Evolutionary conservation across 208 protist species (phyloP).

Genomic region (Acanthamoeba triangularis): DNA sequence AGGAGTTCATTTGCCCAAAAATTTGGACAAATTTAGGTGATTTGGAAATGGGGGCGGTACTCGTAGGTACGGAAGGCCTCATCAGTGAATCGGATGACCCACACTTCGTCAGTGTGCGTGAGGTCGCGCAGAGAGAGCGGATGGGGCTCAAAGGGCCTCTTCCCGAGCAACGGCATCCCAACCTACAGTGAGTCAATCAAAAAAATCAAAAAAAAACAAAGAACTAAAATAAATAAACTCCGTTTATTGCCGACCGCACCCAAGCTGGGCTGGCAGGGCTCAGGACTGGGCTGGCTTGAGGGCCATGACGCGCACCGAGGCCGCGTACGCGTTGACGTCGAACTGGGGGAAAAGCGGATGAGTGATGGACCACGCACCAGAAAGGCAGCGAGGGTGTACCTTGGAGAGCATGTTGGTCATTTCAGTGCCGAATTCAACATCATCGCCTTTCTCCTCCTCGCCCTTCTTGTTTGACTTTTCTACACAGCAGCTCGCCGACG

Average conservation of each 20-base stretch:
- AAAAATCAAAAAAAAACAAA: neutral
- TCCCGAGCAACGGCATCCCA: neutral
- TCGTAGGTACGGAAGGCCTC: constrained; percentile 23
- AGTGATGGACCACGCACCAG: neutral
- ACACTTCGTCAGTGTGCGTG: constrained; percentile 30
- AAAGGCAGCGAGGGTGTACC: neutral
- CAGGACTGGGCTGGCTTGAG: neutral
- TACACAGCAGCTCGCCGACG: neutral
- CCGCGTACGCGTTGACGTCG: constrained; percentile 39
- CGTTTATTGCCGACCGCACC: too few relatives aligned
- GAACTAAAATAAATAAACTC: neutral
- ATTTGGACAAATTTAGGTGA: neutral
- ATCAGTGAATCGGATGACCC: constrained; percentile 46
- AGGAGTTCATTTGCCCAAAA: neutral
- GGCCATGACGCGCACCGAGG: constrained; percentile 34
- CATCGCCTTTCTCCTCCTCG: neutral
- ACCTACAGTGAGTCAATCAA: neutral
- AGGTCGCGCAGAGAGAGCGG: neutral
- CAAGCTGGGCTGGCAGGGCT: neutral
- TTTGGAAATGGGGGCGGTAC: neutral
- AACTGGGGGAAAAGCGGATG: neutral
- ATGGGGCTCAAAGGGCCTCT: neutral
- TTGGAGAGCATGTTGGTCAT: constrained; percentile 64
- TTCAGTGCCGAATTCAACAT: constrained; percentile 9
- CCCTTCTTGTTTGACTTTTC: neutral